A percentile compares a stretch with the other conserved stretches of the same genome.
Evolutionary conservation across 768 basidiomycete genomes (phyloP).

Genomic region (Guyanaporus albipodus): DNA sequence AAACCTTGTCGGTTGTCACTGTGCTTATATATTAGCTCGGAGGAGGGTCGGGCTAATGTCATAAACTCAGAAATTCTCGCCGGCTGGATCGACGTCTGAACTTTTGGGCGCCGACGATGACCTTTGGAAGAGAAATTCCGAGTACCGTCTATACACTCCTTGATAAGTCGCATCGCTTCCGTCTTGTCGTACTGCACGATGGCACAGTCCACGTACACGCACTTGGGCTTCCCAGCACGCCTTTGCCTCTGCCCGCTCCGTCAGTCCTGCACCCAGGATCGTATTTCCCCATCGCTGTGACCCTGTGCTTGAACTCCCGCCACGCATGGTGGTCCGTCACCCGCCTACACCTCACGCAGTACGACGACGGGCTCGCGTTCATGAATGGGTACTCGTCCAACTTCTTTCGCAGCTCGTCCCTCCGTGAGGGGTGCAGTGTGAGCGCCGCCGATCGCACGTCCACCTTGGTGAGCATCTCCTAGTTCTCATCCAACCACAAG

Average conservation of each 20-base stretch:
- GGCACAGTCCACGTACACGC: slow-evolving; percentile 41
- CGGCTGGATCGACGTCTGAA: no score
- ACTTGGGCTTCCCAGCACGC: slow-evolving; percentile 60
- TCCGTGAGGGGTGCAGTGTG: slow-evolving; percentile 50
- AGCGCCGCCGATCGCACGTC: slow-evolving; percentile 48
- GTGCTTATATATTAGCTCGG: no score
- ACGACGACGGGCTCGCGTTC: slow-evolving; percentile 35
- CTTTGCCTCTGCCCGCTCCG: slow-evolving; percentile 52
- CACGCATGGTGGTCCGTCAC: slow-evolving; percentile 56
- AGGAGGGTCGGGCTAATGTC: no score
- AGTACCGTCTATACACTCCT: slow-evolving; percentile 49
- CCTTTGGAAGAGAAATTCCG: no score
- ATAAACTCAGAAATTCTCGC: no score
- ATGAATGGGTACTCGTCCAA: slow-evolving; percentile 60
- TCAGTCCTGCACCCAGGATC: slow-evolving; percentile 44
- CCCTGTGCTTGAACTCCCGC: slow-evolving; percentile 57
- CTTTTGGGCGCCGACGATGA: no score
- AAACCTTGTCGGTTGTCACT: no score
- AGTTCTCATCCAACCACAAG: slow-evolving; percentile 45
- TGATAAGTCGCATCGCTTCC: slow-evolving; percentile 51
- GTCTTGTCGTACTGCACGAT: slow-evolving; percentile 53
- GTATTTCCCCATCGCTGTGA: slow-evolving; percentile 64
- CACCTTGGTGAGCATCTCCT: slow-evolving; percentile 43
- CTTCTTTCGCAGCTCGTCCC: slow-evolving; percentile 45
- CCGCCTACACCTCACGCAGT: slow-evolving; percentile 48